These are phyloP conservation scores for Pythium biforme DNA, from an alignment of 352 stramenopile species.

Conservation along the genomic window DNA sequence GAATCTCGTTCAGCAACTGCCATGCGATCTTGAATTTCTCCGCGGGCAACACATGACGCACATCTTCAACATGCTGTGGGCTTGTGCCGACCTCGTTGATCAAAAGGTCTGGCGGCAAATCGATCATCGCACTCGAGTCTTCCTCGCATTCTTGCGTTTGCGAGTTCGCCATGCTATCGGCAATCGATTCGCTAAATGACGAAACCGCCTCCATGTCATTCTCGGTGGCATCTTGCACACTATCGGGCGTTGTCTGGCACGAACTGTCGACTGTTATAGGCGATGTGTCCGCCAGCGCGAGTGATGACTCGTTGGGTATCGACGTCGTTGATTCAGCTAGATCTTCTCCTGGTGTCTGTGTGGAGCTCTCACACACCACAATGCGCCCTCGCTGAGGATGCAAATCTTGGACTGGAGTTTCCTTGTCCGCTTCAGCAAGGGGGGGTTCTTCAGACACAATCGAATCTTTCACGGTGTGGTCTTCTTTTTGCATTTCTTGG, in stretches of 20 bases:
- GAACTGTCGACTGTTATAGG: neutral
- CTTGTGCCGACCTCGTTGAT: neutral
- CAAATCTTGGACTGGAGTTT: neutral
- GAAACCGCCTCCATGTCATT: too few species aligned
- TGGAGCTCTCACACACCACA: neutral
- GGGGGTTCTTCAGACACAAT: neutral
- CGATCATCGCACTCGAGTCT: neutral
- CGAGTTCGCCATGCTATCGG: neutral
- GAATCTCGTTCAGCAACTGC: conserved; percentile 40
- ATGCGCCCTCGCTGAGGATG: neutral
- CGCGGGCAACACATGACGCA: conserved; percentile 8
- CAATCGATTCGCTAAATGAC: neutral
- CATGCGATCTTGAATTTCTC: conserved; percentile 42
- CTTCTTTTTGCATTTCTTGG: too few species aligned
- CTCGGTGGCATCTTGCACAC: neutral
- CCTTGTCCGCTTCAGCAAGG: neutral
- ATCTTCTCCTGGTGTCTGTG: neutral
- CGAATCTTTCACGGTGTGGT: neutral
- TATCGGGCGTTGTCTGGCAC: neutral
- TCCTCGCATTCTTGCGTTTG: neutral
- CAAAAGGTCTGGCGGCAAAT: neutral
- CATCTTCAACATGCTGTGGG: neutral
- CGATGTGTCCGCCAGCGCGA: neutral
- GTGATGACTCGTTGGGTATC: neutral
- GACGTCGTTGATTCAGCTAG: neutral